These are phyloP conservation scores for Sordaria brevicollis DNA, from an alignment of 495 filamentous ascomycete species.

Conservation along the genomic window DNA sequence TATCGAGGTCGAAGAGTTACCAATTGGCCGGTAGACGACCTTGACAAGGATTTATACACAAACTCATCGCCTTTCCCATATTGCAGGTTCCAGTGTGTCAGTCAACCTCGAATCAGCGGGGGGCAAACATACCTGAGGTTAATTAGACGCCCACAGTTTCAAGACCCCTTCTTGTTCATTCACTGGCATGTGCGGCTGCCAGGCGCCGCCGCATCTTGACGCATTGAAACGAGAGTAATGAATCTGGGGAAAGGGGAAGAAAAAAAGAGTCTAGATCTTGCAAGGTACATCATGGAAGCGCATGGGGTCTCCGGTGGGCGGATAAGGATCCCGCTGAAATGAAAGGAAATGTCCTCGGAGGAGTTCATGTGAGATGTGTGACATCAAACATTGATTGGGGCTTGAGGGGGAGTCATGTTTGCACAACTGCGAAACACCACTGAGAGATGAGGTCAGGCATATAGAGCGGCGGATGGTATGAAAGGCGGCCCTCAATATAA, in stretches of 20 bases:
- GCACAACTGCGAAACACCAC: neutral
- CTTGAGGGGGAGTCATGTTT: neutral
- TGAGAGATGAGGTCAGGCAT: neutral
- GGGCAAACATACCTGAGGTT: neutral
- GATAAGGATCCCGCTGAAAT: neutral
- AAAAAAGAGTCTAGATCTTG: neutral
- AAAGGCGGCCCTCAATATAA: neutral
- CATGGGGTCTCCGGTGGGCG: neutral
- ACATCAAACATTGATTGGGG: neutral
- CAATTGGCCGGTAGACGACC: neutral
- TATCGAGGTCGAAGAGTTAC: neutral
- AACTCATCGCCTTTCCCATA: neutral
- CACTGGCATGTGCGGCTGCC: neutral
- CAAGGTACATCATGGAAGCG: neutral
- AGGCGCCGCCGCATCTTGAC: neutral
- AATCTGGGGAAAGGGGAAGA: neutral
- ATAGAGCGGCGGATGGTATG: neutral
- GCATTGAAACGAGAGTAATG: neutral
- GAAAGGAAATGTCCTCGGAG: neutral
- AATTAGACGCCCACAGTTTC: neutral
- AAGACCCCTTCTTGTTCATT: neutral
- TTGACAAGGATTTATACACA: neutral
- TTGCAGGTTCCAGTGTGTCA: too few relatives aligned
- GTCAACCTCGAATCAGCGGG: neutral
- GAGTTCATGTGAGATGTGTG: neutral